A percentile compares a stretch with the other conserved stretches of the same genome.
Evolutionary conservation across 2,329 filamentous ascomycete species (phyloP).

Genomic region (Exserohilum rostratum): DNA sequence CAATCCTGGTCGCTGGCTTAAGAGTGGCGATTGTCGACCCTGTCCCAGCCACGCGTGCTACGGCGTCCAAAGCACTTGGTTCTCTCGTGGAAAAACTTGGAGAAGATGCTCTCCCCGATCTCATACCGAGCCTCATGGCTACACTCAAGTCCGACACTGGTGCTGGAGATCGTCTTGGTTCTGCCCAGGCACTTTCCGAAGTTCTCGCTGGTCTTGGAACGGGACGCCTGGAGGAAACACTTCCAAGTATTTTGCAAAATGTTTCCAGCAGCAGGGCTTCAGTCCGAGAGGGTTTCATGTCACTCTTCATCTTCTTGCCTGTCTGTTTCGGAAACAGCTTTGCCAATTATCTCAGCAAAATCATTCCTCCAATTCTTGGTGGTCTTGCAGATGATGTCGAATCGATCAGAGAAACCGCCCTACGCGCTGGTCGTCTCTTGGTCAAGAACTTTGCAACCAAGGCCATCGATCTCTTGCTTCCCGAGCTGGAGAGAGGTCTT

Average conservation of each 20-base stretch:
- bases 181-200: conserved; percentile 93
- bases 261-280: conserved; percentile 88
- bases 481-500: conserved; percentile 92
- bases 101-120: conserved; percentile 93
- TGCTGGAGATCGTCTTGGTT: conserved; percentile 93
- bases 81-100: conserved; percentile 98
- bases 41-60: conserved; percentile 93
- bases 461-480: conserved; percentile 90
- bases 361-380: conserved; percentile 92
- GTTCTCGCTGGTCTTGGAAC: conserved; percentile 95
- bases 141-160: conserved; percentile 97
- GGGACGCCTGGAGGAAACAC: conserved; percentile 87
- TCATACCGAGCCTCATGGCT: conserved; percentile 96
- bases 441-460: conserved; percentile 98
- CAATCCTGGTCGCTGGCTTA: conserved; percentile 88
- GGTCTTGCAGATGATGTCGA: conserved; percentile 96
- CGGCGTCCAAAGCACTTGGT: conserved; percentile 91
- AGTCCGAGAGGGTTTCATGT: conserved; percentile 98
- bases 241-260: conserved; percentile 95
- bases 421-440: conserved; percentile 88
- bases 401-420: conserved; percentile 93
- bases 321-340: conserved; percentile 99
- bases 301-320: conserved; percentile 97
- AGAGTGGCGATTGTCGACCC: conserved; percentile 91
- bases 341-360: conserved; percentile 89